Conservation (phyloP, 2,329 filamentous ascomycete species). For the Ophiostoma sp. region DNA sequence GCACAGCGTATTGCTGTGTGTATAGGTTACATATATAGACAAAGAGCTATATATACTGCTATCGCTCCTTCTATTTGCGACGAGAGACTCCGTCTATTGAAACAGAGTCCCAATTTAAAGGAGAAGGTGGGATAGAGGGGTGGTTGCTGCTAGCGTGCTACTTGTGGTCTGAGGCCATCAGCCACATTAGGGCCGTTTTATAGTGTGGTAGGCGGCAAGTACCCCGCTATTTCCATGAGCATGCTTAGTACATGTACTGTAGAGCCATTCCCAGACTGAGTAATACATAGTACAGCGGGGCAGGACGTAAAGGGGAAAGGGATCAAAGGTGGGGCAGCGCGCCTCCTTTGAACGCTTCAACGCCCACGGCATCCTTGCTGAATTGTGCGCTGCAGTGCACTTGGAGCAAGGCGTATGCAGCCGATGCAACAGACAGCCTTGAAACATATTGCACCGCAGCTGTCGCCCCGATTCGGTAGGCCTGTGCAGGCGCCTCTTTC, state of each 20-base stretch:
- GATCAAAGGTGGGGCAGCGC: constrained; percentile 18
- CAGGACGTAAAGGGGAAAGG: constrained; percentile 18
- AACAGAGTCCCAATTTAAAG: constrained; percentile 18
- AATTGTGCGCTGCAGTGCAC: not conserved
- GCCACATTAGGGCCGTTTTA: not conserved
- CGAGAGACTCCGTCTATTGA: constrained; percentile 17
- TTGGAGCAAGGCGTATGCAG: constrained; percentile 1
- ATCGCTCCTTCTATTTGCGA: constrained; percentile 13
- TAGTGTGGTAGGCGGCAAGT: constrained; percentile 11
- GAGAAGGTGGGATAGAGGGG: constrained; percentile 14
- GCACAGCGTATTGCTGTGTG: not conserved
- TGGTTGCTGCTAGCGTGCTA: constrained; percentile 18
- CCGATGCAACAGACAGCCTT: not conserved
- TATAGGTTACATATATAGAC: not conserved
- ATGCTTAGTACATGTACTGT: not conserved
- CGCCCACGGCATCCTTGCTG: not conserved
- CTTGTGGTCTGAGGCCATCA: constrained; percentile 7
- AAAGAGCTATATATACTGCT: not conserved
- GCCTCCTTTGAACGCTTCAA: not conserved
- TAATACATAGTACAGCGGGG: constrained; percentile 14
- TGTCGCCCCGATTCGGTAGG: constrained; percentile 3
- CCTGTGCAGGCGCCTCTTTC: not conserved
- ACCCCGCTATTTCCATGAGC: constrained; percentile 19
- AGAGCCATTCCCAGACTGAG: too few species aligned
- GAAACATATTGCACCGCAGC: constrained; percentile 7